These are phyloP conservation scores for Thuja plicata DNA, from an alignment of 83 land plant genomes.

Conservation along the genomic window DNA sequence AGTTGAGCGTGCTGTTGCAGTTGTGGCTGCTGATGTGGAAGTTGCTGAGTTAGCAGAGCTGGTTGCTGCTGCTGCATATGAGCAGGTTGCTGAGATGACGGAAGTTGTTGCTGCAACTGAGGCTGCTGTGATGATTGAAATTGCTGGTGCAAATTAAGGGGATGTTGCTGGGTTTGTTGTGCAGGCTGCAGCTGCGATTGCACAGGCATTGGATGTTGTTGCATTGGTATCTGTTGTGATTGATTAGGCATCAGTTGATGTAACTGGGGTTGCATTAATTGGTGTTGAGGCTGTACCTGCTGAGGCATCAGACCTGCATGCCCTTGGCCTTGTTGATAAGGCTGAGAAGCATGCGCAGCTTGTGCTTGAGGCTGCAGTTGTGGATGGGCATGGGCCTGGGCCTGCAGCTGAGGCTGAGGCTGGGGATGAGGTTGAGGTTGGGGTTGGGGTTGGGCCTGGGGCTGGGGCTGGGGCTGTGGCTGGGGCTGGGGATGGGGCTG, in stretches of 20 bases:
- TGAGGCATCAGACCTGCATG: slow-evolving; percentile 28
- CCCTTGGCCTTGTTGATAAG: slow-evolving; percentile 29
- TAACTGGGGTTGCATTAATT: slow-evolving; percentile 22
- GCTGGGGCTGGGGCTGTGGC: slow-evolving; percentile 20
- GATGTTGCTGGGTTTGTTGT: slow-evolving; percentile 20
- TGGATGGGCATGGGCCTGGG: slow-evolving; percentile 21
- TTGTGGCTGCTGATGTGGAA: slow-evolving; percentile 32
- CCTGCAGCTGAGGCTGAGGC: slow-evolving; percentile 25
- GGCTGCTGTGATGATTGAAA: slow-evolving; percentile 32
- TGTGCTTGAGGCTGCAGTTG: slow-evolving; percentile 34
- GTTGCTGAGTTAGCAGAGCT: slow-evolving; percentile 18
- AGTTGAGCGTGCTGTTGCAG: slow-evolving; percentile 19
- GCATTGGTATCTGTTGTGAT: slow-evolving; percentile 7
- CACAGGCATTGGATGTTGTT: slow-evolving; percentile 28
- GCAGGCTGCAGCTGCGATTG: slow-evolving; percentile 23
- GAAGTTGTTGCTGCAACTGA: slow-evolving; percentile 1
- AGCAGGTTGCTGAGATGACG: slow-evolving; percentile 27
- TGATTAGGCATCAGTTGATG: slow-evolving; percentile 29
- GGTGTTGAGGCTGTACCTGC: slow-evolving; percentile 33
- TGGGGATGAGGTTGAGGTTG: slow-evolving; percentile 5
- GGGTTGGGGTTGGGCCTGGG: too few species aligned
- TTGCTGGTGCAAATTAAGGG: slow-evolving; percentile 19
- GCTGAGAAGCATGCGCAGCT: slow-evolving; percentile 41
- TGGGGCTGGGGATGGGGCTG: slow-evolving; percentile 31
- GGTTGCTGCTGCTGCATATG: slow-evolving; percentile 26